phyloP scores from a whole-genome alignment of 495 filamentous ascomycete genomes.

The Xylaria grammica region DNA sequence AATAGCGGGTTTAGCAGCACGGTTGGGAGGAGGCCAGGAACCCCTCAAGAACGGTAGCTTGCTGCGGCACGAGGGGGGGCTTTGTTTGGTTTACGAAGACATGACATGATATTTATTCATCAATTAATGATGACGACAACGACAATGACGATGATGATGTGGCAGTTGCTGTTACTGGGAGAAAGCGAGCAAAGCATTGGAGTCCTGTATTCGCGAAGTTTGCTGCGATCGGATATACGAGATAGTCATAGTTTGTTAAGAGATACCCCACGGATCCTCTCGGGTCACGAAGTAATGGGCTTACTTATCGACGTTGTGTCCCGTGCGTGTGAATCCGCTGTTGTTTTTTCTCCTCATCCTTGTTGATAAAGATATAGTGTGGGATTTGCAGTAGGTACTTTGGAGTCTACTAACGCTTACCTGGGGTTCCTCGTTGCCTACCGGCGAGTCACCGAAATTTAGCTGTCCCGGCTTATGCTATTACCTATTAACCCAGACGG shows the following conservation, averaged over 20 bases:
- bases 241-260: slow-evolving; percentile 30
- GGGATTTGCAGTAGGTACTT: no score
- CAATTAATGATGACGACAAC: slow-evolving; percentile 19
- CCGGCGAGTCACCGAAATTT: no score
- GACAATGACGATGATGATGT: slow-evolving; percentile 23
- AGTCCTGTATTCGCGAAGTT: neutral
- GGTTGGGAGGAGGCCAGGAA: neutral
- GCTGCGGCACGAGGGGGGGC: slow-evolving; percentile 21
- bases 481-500: no score
- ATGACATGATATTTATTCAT: slow-evolving; percentile 18
- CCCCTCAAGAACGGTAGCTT: neutral
- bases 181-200: slow-evolving; percentile 10
- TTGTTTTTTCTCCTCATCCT: no score
- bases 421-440: no score
- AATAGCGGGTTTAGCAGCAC: neutral
- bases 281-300: slow-evolving; percentile 29
- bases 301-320: no score
- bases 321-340: no score
- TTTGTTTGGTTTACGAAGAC: slow-evolving; percentile 16
- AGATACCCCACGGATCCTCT: slow-evolving; percentile 44
- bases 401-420: no score
- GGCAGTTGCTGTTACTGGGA: neutral
- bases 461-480: no score
- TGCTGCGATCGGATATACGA: slow-evolving; percentile 4
- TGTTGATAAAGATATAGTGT: no score